A percentile compares a stretch with the other conserved stretches of the same genome.
Evolutionary conservation across 441 rosid genomes (phyloP).

Genomic region (Isatis lusitanica): DNA sequence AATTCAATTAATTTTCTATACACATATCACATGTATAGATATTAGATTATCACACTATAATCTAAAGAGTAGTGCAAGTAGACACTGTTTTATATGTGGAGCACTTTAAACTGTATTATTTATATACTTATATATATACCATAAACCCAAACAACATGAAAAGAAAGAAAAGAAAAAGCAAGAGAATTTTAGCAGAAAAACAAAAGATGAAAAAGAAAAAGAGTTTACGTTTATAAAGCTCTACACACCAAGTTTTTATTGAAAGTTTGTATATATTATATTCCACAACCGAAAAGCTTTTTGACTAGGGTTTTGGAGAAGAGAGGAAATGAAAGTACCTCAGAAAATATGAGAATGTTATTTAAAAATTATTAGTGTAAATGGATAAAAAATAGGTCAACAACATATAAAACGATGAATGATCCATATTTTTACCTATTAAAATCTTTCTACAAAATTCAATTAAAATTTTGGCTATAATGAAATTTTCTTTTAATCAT

Average conservation of each 20-base stretch:
- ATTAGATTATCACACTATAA: not conserved
- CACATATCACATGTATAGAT: not conserved
- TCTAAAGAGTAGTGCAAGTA: not conserved
- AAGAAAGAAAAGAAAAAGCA: constrained; percentile 13
- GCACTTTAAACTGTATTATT: constrained; percentile 12
- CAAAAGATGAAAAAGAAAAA: not conserved
- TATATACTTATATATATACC: not conserved
- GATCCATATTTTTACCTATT: too few relatives aligned
- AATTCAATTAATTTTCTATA: not conserved
- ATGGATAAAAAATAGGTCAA: too few relatives aligned
- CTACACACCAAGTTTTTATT: not conserved
- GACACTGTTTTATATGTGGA: not conserved
- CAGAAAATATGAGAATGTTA: too few relatives aligned
- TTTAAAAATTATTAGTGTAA: too few relatives aligned
- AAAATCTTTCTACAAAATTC: too few relatives aligned
- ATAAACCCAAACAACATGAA: constrained; percentile 5
- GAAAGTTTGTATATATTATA: constrained; percentile 1
- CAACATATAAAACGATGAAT: too few relatives aligned
- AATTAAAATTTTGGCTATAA: too few relatives aligned
- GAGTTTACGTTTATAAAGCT: constrained; percentile 4
- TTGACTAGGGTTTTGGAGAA: too few relatives aligned
- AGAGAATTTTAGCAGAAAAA: constrained; percentile 4
- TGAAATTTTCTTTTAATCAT: too few relatives aligned
- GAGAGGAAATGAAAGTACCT: too few relatives aligned
- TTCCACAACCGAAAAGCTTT: not conserved